Percentiles rank a stretch among this genome's conserved stretches.
Evolutionary conservation across 139 green algal genomes (phyloP).

Genomic region (Micromonas pusilla): DNA sequence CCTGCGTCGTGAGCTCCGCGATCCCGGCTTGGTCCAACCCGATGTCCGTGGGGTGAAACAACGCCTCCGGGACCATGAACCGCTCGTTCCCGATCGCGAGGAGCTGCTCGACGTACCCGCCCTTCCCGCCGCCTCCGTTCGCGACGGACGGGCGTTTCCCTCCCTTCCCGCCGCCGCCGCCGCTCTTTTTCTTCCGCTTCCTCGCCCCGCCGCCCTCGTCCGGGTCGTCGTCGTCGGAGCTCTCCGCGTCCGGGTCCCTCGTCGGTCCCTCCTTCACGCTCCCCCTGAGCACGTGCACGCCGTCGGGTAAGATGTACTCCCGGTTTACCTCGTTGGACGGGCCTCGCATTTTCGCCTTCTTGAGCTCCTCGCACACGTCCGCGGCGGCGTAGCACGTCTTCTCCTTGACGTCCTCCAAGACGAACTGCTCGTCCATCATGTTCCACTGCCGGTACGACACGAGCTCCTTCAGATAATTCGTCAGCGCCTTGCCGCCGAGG

Average conservation of each 20-base stretch:
- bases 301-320: conserved; percentile 80
- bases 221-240: conserved; percentile 5
- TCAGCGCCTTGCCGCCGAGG: conserved; percentile 89
- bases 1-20: conserved; percentile 14
- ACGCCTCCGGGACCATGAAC: conserved; percentile 92
- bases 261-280: conserved; percentile 46
- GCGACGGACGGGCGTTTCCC: not conserved
- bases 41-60: conserved; percentile 67
- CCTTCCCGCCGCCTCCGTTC: too few relatives aligned
- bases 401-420: conserved; percentile 93
- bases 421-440: conserved; percentile 88
- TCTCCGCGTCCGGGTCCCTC: not conserved
- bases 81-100: conserved; percentile 88
- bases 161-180: not conserved
- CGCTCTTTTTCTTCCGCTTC: conserved; percentile 8
- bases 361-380: conserved; percentile 41
- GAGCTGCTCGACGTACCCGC: conserved; percentile 47
- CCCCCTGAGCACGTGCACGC: conserved; percentile 71
- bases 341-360: conserved; percentile 17
- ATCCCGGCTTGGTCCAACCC: conserved; percentile 28
- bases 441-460: conserved; percentile 84
- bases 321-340: conserved; percentile 7
- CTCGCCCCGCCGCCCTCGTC: not conserved
- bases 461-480: conserved; percentile 94
- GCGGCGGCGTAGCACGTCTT: conserved; percentile 69